Conservation (phyloP, 306 rosid species). For the Crotalaria pallida region DNA sequence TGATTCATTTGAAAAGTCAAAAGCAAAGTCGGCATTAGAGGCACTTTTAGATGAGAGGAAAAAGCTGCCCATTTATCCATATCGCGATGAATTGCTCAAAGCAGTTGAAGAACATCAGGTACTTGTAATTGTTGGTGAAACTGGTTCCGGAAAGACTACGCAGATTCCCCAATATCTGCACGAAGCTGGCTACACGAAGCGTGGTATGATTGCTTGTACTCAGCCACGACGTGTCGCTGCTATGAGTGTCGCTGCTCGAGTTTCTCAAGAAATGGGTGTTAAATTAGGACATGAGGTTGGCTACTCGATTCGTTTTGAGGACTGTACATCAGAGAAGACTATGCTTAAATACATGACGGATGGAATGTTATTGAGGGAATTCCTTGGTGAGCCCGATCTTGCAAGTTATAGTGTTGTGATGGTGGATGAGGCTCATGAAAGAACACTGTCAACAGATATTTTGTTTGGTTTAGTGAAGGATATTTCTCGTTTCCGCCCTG, state of each 20-base stretch:
- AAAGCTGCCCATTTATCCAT: conserved; percentile 66
- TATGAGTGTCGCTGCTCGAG: conserved; percentile 99
- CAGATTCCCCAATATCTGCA: conserved; percentile 99
- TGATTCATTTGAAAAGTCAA: conserved; percentile 60
- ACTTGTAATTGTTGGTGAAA: conserved; percentile 94
- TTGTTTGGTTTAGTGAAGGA: conserved; percentile 96
- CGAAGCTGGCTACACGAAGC: conserved; percentile 92
- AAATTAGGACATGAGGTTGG: conserved; percentile 99
- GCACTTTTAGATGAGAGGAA: conserved; percentile 89
- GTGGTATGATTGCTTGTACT: conserved; percentile 92
- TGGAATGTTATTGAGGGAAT: conserved; percentile 95
- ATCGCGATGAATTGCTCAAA: conserved; percentile 74
- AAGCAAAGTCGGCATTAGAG: conserved; percentile 66
- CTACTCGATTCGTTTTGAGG: conserved; percentile 96
- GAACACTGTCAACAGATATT: conserved; percentile 95
- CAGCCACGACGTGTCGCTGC: conserved; percentile 99
- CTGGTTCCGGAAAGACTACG: conserved; percentile 97
- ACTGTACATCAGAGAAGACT: conserved; percentile 94
- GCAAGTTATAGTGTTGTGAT: conserved; percentile 92
- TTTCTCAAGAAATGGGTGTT: conserved; percentile 95
- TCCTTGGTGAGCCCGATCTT: conserved; percentile 94
- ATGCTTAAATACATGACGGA: conserved; percentile 93
- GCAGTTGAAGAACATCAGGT: conserved; percentile 87
- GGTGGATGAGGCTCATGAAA: conserved; percentile 99
- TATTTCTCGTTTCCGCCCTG: conserved; percentile 88